These are phyloP conservation scores for Candida sp. DNA, from an alignment of 1,139 yeast species.

Conservation along the genomic window DNA sequence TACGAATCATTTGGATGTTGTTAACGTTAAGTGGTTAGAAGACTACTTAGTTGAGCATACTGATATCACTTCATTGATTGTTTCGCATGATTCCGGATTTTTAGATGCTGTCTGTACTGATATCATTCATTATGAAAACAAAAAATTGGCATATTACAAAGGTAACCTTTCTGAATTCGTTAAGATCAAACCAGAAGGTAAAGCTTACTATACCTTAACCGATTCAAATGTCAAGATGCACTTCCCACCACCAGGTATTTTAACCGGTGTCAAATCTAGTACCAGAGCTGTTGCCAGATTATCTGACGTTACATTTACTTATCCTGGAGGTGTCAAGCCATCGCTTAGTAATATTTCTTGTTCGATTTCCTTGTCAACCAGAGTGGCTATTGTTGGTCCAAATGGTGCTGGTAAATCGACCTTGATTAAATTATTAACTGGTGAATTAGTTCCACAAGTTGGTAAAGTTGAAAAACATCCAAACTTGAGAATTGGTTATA, in stretches of 20 bases:
- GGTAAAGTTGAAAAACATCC: slow-evolving; percentile 98
- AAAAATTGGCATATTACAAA: slow-evolving; percentile 91
- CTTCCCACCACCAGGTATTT: slow-evolving; percentile 97
- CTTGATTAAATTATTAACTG: slow-evolving; percentile 87
- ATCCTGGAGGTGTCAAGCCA: slow-evolving; percentile 88
- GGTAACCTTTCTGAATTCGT: slow-evolving; percentile 95
- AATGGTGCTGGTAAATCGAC: slow-evolving; percentile 99
- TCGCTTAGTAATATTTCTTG: slow-evolving; percentile 79
- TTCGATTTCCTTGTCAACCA: slow-evolving; percentile 84
- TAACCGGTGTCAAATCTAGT: slow-evolving; percentile 92
- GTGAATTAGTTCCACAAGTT: slow-evolving; percentile 78
- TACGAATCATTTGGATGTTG: slow-evolving; percentile 96
- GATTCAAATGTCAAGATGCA: slow-evolving; percentile 95
- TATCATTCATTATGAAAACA: slow-evolving; percentile 94
- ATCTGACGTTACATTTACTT: slow-evolving; percentile 79
- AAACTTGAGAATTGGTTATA: slow-evolving; percentile 95
- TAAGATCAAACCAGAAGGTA: slow-evolving; percentile 91
- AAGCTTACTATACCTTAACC: slow-evolving; percentile 92
- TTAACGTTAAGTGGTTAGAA: slow-evolving; percentile 91
- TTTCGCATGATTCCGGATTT: slow-evolving; percentile 97
- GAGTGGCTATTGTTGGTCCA: slow-evolving; percentile 97
- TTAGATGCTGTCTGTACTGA: slow-evolving; percentile 95
- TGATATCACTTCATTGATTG: slow-evolving; percentile 90
- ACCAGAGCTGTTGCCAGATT: slow-evolving; percentile 95
- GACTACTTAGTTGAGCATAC: slow-evolving; percentile 79